phyloP scores from a whole-genome alignment of 2,329 filamentous ascomycete species.

The Beauveria bassiana region DNA sequence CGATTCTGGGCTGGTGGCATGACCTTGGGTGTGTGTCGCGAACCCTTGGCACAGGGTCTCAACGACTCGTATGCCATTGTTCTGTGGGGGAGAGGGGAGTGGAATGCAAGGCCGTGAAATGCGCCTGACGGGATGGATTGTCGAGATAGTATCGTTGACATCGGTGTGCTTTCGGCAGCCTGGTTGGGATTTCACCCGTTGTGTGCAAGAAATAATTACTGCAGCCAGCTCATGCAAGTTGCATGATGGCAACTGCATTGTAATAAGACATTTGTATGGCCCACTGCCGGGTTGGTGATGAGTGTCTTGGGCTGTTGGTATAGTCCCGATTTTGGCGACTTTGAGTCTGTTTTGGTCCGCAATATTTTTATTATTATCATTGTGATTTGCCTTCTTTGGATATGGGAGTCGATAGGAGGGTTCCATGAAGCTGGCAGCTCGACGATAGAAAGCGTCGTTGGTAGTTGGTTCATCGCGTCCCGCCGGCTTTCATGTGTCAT shows the following conservation, averaged over 20 bases:
- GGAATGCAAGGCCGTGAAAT: not conserved
- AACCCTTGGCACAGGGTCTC: not conserved
- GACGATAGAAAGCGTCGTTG: not conserved
- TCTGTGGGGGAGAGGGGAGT: not conserved
- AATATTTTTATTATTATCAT: not conserved
- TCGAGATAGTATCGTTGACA: not conserved
- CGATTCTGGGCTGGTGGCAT: not conserved
- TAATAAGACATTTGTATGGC: not conserved
- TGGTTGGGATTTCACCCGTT: not conserved
- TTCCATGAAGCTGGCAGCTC: not conserved
- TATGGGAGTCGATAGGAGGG: too few species aligned
- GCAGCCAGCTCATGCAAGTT: not conserved
- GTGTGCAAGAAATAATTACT: not conserved
- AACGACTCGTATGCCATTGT: not conserved
- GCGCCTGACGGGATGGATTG: not conserved
- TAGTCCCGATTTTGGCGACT: not conserved
- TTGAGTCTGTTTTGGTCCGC: not conserved
- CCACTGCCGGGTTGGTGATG: not conserved
- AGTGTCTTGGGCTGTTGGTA: not conserved
- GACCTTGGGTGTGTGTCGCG: conserved; percentile 2
- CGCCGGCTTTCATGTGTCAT: not conserved
- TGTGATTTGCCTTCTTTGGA: not conserved
- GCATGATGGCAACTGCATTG: not conserved
- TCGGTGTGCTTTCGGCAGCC: too few species aligned
- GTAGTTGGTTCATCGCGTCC: not conserved